phyloP scores from a whole-genome alignment of 2,329 filamentous ascomycete genomes.

The Thelonectria rubi region DNA sequence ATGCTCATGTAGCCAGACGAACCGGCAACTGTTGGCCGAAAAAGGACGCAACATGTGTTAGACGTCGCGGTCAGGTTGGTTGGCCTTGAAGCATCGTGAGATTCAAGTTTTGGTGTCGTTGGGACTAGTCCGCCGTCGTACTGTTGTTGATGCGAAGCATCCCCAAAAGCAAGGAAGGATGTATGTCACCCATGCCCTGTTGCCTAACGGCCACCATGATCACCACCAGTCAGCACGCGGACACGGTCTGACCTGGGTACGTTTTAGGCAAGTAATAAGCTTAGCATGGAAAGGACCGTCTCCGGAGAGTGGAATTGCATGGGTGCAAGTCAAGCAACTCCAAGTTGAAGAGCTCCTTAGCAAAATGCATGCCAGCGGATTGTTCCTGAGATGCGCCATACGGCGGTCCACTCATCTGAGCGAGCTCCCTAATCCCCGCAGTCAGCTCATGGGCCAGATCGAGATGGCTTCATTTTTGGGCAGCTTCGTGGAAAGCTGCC shows the following conservation, averaged over 20 bases:
- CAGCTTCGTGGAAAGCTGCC: conserved; percentile 6
- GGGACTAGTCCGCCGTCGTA: background rate
- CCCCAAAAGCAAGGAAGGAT: conserved; percentile 10
- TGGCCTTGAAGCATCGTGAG: conserved; percentile 21
- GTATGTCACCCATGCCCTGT: conserved; percentile 16
- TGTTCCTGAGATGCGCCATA: conserved; percentile 37
- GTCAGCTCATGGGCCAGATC: conserved; percentile 31
- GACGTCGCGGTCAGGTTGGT: background rate
- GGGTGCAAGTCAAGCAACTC: background rate
- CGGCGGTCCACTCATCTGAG: conserved; percentile 27
- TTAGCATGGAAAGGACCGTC: conserved; percentile 16
- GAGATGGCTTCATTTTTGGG: conserved; percentile 24
- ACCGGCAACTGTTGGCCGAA: background rate
- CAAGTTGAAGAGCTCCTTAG: conserved; percentile 10
- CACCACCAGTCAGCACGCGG: background rate
- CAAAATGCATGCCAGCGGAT: conserved; percentile 36
- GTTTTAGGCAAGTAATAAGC: conserved; percentile 15
- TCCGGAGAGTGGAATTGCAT: conserved; percentile 16
- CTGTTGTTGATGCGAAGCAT: conserved; percentile 10
- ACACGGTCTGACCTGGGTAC: background rate
- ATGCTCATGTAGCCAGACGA: background rate
- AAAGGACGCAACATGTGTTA: background rate
- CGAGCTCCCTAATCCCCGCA: conserved; percentile 36
- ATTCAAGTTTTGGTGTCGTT: conserved; percentile 21
- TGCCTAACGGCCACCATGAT: background rate